Evolutionary conservation across 2,329 filamentous ascomycete species (phyloP).

Genomic region (Arthroderma sp.): DNA sequence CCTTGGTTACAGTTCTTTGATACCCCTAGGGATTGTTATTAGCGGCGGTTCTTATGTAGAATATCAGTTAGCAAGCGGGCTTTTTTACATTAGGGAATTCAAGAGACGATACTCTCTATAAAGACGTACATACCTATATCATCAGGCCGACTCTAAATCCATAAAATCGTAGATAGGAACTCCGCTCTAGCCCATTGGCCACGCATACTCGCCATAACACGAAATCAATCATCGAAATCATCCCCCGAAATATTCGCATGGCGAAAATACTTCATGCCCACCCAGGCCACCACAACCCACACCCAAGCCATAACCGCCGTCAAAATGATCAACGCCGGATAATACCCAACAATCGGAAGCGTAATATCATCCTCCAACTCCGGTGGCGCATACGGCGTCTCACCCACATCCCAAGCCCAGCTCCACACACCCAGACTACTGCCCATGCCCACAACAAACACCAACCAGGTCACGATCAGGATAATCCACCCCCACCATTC

Average conservation of each 20-base stretch:
- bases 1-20: no score
- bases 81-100: no score
- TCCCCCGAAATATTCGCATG: conserved; percentile 79
- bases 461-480: conserved; percentile 78
- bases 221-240: neutral
- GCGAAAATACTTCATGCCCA: conserved; percentile 98
- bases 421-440: conserved; percentile 91
- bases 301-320: conserved; percentile 97
- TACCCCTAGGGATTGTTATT: no score
- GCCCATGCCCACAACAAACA: conserved; percentile 94
- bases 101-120: no score
- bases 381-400: conserved; percentile 87
- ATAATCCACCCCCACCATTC: conserved; percentile 98
- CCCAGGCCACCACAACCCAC: conserved; percentile 94
- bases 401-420: conserved; percentile 98
- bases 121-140: no score
- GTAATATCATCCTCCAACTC: conserved; percentile 92
- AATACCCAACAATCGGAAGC: conserved; percentile 90
- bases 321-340: conserved; percentile 83
- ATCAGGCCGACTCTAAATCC: no score
- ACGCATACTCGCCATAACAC: neutral
- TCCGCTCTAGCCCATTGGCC: no score
- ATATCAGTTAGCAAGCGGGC: no score
- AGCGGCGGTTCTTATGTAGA: no score
- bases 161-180: no score